Evolutionary conservation across 768 basidiomycete species (phyloP).

Genomic region (Amanita brunnescens): DNA sequence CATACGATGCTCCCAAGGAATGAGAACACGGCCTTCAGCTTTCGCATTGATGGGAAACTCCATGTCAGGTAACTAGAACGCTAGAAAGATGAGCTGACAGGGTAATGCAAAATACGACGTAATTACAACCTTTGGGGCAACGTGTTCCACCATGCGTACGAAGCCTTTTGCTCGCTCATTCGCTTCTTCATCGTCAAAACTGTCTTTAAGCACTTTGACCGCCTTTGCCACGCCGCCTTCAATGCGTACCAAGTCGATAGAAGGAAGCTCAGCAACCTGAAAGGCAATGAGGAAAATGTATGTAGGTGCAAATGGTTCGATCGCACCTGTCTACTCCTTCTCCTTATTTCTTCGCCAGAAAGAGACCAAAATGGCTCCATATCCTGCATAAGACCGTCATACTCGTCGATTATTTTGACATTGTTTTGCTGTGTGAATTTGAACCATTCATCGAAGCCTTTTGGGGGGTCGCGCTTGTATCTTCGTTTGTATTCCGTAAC

Average conservation of each 20-base stretch:
- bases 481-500: slow-evolving; percentile 74
- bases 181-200: slow-evolving; percentile 56
- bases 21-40: slow-evolving; percentile 88
- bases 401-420: slow-evolving; percentile 84
- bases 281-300: neutral
- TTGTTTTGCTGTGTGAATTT: slow-evolving; percentile 62
- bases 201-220: slow-evolving; percentile 44
- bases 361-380: slow-evolving; percentile 80
- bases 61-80: slow-evolving; percentile 76
- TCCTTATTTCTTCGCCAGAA: slow-evolving; percentile 61
- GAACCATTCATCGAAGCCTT: slow-evolving; percentile 91
- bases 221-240: slow-evolving; percentile 51
- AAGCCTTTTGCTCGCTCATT: slow-evolving; percentile 77
- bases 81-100: slow-evolving; percentile 2
- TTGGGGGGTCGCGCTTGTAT: slow-evolving; percentile 74
- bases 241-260: slow-evolving; percentile 82
- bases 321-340: slow-evolving; percentile 50
- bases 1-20: slow-evolving; percentile 82
- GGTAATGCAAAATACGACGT: neutral
- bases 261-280: slow-evolving; percentile 71
- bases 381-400: slow-evolving; percentile 71
- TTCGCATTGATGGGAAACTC: slow-evolving; percentile 90
- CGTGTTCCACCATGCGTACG: slow-evolving; percentile 63
- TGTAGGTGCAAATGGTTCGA: neutral
- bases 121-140: slow-evolving; percentile 46